Percentiles rank a stretch among this genome's conserved stretches.
Evolutionary conservation across 371 early-diverging fungal genomes (phyloP).

Genomic region (Syncephalastrum monosporum): DNA sequence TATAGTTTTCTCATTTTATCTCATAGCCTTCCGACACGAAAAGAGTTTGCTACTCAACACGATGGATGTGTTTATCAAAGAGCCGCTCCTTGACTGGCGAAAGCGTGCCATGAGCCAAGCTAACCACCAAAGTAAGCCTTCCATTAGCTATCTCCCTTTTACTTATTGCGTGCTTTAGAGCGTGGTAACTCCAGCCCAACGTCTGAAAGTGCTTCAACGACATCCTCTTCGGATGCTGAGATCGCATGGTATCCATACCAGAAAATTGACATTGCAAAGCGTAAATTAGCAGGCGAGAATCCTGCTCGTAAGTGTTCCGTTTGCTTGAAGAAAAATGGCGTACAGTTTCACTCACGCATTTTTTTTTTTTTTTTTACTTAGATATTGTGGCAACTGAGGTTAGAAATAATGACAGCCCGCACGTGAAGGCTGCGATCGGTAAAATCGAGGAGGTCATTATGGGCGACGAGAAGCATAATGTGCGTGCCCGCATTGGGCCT

Average conservation of each 20-base stretch:
- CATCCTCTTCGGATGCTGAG: slow-evolving; percentile 12
- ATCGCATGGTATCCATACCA: slow-evolving; percentile 73
- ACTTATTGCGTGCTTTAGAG: no score
- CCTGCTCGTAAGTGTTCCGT: slow-evolving; percentile 46
- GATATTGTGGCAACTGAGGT: slow-evolving; percentile 30
- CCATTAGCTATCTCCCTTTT: no score
- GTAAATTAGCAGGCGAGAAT: slow-evolving; percentile 70
- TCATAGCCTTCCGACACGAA: slow-evolving; percentile 48
- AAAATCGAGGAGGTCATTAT: slow-evolving; percentile 26
- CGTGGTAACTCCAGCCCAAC: no score
- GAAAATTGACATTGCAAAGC: slow-evolving; percentile 67
- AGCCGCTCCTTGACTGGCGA: slow-evolving; percentile 61
- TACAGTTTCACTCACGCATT: neutral
- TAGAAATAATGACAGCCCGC: slow-evolving; percentile 35
- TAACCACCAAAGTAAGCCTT: slow-evolving; percentile 53
- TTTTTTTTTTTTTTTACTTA: neutral
- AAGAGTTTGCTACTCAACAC: slow-evolving; percentile 57
- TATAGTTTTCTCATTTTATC: neutral
- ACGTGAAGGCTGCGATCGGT: neutral
- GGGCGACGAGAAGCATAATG: slow-evolving; percentile 43
- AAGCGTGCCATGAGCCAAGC: slow-evolving; percentile 64
- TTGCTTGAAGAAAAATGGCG: neutral
- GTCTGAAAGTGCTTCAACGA: slow-evolving; percentile 1
- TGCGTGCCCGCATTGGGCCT: slow-evolving; percentile 46
- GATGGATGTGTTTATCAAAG: slow-evolving; percentile 72